Evolutionary conservation across 2,329 filamentous ascomycete species (phyloP), one percentile per base, ranked within the genome.

Genomic region (Talaromyces rugulosus): DNA sequence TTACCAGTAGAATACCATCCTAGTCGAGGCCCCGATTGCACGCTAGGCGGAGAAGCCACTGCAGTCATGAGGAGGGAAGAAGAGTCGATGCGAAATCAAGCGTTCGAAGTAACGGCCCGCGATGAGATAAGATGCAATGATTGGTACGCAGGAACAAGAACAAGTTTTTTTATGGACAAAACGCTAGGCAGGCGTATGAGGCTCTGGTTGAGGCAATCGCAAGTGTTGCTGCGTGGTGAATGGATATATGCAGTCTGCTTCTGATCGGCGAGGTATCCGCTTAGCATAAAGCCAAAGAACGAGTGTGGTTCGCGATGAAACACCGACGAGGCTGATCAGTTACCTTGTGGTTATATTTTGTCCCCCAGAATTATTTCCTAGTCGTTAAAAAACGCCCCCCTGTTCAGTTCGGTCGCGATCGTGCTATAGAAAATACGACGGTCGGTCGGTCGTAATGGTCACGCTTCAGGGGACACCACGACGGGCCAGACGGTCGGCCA

Each of bases 41-140:
- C 85, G 74, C 83, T 85, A 69, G 85, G 81, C 66, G 85, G 85
- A 77, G 85, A 84, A 73, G 85, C 86, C 72, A 89, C 86, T 72
- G 86, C 86, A 81, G 86, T 88, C 85, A 88, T 88, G 74, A 70
- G 74, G 73, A 75, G 74, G 73, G 54, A 54, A 54, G 57, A 63
- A 58, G 40, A 62, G 62, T 67, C 18, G 30, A 33, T 36, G 40
- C 9, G 23, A 31, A 51, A 14, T 55, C 42, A 47, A 53, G 50
- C 28, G 50, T 53, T 53, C 14, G 28, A 31, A 27, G 44, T 18
- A 27, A 8, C 44, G n/a, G 11, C 40, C 44, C 44, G 44, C 18
- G 44, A 12, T 47, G 44, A 47, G 44, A 47, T 47, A 8, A 14
- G 18, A 47, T 27, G 44, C 44, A 47, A 47, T 47, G 42, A 47